A percentile compares a stretch with the other conserved stretches of the same genome.
phyloP scores from a whole-genome alignment of 805 yeast genomes.

The Jamesozyma spencerorum region DNA sequence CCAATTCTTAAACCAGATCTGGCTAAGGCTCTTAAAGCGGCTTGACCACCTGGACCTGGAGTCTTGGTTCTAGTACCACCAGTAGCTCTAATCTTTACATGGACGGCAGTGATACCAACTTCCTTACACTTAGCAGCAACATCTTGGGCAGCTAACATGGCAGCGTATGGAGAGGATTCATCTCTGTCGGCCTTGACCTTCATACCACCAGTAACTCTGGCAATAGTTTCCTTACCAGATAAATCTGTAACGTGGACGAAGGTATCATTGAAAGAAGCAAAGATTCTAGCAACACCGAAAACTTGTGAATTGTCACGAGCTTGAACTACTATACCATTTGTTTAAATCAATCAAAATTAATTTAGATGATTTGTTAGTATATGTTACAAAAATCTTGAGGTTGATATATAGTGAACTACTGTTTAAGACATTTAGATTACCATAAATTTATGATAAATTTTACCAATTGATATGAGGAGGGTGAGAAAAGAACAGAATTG shows the following conservation, averaged over 20 bases:
- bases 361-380: neutral
- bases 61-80: conserved; percentile 99
- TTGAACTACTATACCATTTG: conserved; percentile 35
- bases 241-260: conserved; percentile 99
- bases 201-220: conserved; percentile 99
- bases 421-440: conserved; percentile 3
- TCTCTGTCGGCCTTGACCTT: conserved; percentile 99
- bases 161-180: conserved; percentile 99
- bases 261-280: conserved; percentile 99
- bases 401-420: conserved; percentile 2
- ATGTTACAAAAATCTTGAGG: neutral
- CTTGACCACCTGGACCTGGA: conserved; percentile 99
- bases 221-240: conserved; percentile 98
- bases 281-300: conserved; percentile 99
- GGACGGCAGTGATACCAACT: conserved; percentile 99
- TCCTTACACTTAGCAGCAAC: conserved; percentile 98
- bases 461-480: neutral
- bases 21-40: conserved; percentile 97
- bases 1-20: conserved; percentile 99
- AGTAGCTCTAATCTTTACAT: conserved; percentile 98
- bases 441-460: neutral
- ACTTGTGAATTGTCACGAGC: conserved; percentile 97
- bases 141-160: conserved; percentile 99
- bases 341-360: neutral
- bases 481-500: neutral